phyloP scores from a whole-genome alignment of 129 eudicot genomes.

The Calendula officinalis region DNA sequence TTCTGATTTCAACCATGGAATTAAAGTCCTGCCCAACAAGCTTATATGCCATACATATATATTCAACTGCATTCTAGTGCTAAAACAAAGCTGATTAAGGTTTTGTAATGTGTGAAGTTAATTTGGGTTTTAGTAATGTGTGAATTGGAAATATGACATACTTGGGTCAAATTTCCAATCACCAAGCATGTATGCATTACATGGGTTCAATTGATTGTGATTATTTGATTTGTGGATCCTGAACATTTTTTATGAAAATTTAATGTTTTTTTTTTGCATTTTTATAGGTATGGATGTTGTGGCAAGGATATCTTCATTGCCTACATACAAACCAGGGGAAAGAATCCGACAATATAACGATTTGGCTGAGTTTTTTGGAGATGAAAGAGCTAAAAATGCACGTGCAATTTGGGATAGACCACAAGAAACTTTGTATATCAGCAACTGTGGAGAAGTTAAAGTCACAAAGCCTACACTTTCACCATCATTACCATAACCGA shows the following conservation, averaged over 20 bases:
- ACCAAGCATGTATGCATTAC: background rate
- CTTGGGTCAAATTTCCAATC: background rate
- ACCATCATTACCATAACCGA: conserved; percentile 66
- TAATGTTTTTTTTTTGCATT: background rate
- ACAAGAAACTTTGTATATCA: conserved; percentile 72
- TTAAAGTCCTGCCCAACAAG: background rate
- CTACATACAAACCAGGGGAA: conserved; percentile 81
- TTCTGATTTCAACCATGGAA: background rate
- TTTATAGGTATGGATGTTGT: conserved; percentile 84
- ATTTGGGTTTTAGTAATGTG: background rate
- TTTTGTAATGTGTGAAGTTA: background rate
- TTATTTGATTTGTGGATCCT: background rate
- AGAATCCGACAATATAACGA: conserved; percentile 78
- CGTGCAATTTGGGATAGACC: conserved; percentile 91
- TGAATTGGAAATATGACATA: background rate
- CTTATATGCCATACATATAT: background rate
- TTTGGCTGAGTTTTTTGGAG: conserved; percentile 86
- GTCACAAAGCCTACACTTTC: conserved; percentile 90
- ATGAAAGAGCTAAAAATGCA: conserved; percentile 85
- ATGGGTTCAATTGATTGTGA: no score
- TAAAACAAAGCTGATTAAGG: background rate
- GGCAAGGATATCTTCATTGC: conserved; percentile 59
- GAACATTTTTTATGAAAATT: background rate
- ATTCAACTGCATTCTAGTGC: conserved; percentile 1
- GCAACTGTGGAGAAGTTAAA: conserved; percentile 81